phyloP scores from a whole-genome alignment of 2,329 filamentous ascomycete genomes.

The Colletotrichum melonis region DNA sequence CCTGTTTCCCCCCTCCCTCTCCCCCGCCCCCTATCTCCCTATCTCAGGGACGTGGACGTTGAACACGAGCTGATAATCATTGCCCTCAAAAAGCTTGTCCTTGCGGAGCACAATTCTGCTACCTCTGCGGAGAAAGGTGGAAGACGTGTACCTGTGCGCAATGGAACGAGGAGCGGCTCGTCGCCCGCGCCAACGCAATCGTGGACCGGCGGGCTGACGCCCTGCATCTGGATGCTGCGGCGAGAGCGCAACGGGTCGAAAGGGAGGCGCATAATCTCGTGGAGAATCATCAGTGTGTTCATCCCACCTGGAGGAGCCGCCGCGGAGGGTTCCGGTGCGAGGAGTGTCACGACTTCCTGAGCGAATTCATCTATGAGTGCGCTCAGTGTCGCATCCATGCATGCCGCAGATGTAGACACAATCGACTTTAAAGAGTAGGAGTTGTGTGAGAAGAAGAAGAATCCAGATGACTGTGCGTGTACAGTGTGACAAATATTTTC shows the following conservation, averaged over 20 bases:
- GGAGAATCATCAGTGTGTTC: slow-evolving; percentile 53
- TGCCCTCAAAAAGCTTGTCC: slow-evolving; percentile 50
- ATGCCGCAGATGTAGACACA: slow-evolving; percentile 58
- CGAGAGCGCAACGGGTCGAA: slow-evolving; percentile 36
- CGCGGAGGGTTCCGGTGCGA: slow-evolving; percentile 52
- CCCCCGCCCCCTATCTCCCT: no score
- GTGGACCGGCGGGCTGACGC: slow-evolving; percentile 40
- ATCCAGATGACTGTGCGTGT: no score
- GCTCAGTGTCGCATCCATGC: slow-evolving; percentile 54
- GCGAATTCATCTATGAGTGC: slow-evolving; percentile 59
- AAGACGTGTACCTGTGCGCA: slow-evolving; percentile 50
- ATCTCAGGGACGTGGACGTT: not conserved
- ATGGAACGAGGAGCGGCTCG: slow-evolving; percentile 48
- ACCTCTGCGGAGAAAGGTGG: slow-evolving; percentile 56
- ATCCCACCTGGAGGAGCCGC: slow-evolving; percentile 49
- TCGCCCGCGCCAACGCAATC: slow-evolving; percentile 47
- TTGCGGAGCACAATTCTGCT: slow-evolving; percentile 62
- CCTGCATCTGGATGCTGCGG: not conserved
- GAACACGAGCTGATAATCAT: no score
- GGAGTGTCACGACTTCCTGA: slow-evolving; percentile 54
- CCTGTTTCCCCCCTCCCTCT: not conserved
- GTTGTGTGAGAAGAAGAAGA: no score
- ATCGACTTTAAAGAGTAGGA: slow-evolving; percentile 43
- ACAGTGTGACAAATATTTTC: no score
- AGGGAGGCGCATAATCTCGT: slow-evolving; percentile 41